A percentile compares a stretch with the other conserved stretches of the same genome.
Conservation (phyloP, 805 yeast genomes). For the Ascoidea rubescens region DNA sequence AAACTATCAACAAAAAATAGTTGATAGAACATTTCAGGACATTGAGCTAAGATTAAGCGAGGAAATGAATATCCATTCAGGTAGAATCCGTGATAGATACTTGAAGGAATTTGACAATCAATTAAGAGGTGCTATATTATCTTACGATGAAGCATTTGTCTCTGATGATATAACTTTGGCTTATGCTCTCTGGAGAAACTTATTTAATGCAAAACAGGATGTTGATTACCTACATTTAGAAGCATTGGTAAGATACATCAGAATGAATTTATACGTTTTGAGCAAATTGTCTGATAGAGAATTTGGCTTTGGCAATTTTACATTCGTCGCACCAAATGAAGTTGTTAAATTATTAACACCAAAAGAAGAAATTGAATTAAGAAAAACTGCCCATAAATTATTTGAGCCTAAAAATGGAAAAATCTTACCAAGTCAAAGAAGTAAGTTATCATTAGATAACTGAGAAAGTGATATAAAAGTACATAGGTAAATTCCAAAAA, state of each 20-base stretch:
- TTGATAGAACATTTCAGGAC: slow-evolving; percentile 81
- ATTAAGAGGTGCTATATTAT: slow-evolving; percentile 74
- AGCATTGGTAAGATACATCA: slow-evolving; percentile 77
- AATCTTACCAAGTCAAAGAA: slow-evolving; percentile 46
- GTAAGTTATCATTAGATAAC: slow-evolving; percentile 34
- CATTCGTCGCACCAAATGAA: slow-evolving; percentile 71
- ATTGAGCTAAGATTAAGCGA: slow-evolving; percentile 76
- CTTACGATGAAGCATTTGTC: slow-evolving; percentile 85
- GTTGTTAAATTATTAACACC: slow-evolving; percentile 58
- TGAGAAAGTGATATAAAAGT: slow-evolving; percentile 11
- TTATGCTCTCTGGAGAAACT: slow-evolving; percentile 77
- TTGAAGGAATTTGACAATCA: slow-evolving; percentile 85
- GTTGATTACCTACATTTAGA: slow-evolving; percentile 76
- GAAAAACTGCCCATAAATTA: slow-evolving; percentile 33
- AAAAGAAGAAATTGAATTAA: slow-evolving; percentile 45
- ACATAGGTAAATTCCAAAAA: no score
- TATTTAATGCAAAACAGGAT: slow-evolving; percentile 74
- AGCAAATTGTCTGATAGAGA: slow-evolving; percentile 81
- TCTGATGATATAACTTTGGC: slow-evolving; percentile 71
- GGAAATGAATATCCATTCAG: slow-evolving; percentile 74
- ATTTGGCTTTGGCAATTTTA: slow-evolving; percentile 82
- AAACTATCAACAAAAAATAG: slow-evolving; percentile 82
- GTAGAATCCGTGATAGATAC: slow-evolving; percentile 72
- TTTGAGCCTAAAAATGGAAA: slow-evolving; percentile 35
- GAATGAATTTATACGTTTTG: slow-evolving; percentile 80